These are phyloP conservation scores for Aureobasidium sp. DNA, from an alignment of 2,329 filamentous ascomycete genomes.

Conservation along the genomic window DNA sequence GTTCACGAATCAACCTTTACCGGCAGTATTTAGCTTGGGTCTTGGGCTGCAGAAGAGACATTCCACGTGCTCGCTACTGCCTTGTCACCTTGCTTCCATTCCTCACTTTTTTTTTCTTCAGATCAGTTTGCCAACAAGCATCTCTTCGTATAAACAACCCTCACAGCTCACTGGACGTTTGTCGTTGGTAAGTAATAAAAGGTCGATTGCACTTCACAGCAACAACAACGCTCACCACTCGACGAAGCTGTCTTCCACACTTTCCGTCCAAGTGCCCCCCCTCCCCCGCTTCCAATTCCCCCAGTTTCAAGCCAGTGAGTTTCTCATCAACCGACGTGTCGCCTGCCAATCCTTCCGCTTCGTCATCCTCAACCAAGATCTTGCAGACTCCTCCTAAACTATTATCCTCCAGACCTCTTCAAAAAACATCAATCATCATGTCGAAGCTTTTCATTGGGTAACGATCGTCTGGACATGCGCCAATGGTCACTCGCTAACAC, in stretches of 20 bases:
- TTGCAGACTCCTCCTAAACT: constrained; percentile 1
- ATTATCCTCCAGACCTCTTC: constrained; percentile 3
- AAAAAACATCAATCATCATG: constrained; percentile 49
- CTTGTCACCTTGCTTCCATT: constrained; percentile 2
- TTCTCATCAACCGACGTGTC: constrained; percentile 13
- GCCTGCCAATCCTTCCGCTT: constrained; percentile 5
- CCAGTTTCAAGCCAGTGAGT: constrained; percentile 5
- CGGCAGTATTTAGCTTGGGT: constrained; percentile 8
- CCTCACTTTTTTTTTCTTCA: background rate
- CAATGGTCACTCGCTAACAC: background rate
- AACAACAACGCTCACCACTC: background rate
- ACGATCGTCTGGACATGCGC: constrained; percentile 19
- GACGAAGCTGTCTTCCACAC: background rate
- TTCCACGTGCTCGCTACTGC: constrained; percentile 9
- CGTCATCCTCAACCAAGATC: constrained; percentile 12
- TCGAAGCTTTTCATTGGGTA: constrained; percentile 94
- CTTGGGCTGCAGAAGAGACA: constrained; percentile 10
- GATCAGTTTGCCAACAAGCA: background rate
- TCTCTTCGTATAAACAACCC: background rate
- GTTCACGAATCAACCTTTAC: constrained; percentile 13
- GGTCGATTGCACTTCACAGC: constrained; percentile 1
- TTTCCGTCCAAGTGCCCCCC: constrained; percentile 4
- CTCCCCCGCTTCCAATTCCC: background rate
- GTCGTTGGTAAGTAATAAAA: background rate
- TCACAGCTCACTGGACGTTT: background rate